Conservation (phyloP, 2,329 filamentous ascomycete genomes). For the Trichophyton benhamiae region DNA sequence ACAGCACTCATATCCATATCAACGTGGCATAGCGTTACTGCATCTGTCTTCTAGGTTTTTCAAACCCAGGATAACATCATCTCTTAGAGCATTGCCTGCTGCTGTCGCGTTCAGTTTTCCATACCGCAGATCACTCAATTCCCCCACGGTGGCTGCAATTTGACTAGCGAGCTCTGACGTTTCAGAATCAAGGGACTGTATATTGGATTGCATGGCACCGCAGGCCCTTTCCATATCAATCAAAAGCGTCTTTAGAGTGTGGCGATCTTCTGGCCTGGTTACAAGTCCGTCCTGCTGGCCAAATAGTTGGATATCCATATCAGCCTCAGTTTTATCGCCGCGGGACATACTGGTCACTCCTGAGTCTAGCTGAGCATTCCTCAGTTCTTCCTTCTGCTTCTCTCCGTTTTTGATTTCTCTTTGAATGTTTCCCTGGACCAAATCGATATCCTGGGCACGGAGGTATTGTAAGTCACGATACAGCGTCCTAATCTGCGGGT, state of each 20-base stretch:
- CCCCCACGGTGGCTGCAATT: constrained; percentile 55
- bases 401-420: constrained; percentile 27
- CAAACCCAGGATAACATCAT: constrained; percentile 57
- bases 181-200: constrained; percentile 53
- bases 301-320: constrained; percentile 48
- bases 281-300: constrained; percentile 34
- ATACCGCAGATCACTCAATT: constrained; percentile 70
- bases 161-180: constrained; percentile 47
- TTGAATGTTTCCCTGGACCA: constrained; percentile 45
- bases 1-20: not conserved
- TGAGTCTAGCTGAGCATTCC: constrained; percentile 21
- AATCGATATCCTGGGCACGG: constrained; percentile 55
- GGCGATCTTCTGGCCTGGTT: constrained; percentile 33
- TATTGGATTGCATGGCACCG: constrained; percentile 54
- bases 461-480: constrained; percentile 71
- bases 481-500: constrained; percentile 55
- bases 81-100: constrained; percentile 48
- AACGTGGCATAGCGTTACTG: constrained; percentile 21
- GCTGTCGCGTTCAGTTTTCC: constrained; percentile 49
- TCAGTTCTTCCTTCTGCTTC: constrained; percentile 28
- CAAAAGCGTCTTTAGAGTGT: constrained; percentile 53
- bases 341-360: constrained; percentile 24
- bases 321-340: constrained; percentile 28
- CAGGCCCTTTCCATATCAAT: constrained; percentile 57
- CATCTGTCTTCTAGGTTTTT: constrained; percentile 53